These are phyloP conservation scores for Penicillium simplicissimum DNA, from an alignment of 495 filamentous ascomycete genomes.

Conservation along the genomic window DNA sequence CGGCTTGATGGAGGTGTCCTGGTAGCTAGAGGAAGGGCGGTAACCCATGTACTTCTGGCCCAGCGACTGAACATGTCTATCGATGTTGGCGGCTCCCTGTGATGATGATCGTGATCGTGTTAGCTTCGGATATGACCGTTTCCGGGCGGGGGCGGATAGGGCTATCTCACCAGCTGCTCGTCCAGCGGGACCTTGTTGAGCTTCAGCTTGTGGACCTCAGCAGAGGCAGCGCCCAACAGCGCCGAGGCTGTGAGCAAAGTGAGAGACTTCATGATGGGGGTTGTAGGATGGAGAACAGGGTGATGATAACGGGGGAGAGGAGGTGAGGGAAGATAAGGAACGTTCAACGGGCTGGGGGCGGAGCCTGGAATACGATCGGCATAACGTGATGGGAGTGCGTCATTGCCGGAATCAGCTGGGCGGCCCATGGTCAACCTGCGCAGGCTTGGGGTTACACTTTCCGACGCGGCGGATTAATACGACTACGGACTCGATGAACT, in stretches of 20 bases:
- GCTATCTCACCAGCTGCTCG: slow-evolving; percentile 77
- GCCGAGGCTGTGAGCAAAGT: slow-evolving; percentile 71
- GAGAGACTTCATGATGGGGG: slow-evolving; percentile 74
- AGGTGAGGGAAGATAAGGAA: slow-evolving; percentile 26
- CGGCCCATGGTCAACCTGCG: slow-evolving; percentile 7
- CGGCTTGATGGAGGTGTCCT: slow-evolving; percentile 65
- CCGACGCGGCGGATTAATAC: no score
- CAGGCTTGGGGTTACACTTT: slow-evolving; percentile 16
- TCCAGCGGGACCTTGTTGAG: slow-evolving; percentile 92
- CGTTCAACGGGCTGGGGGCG: slow-evolving; percentile 25
- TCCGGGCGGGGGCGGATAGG: not conserved
- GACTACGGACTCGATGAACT: no score
- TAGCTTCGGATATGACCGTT: slow-evolving; percentile 12
- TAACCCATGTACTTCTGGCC: slow-evolving; percentile 86
- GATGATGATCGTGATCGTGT: slow-evolving; percentile 10
- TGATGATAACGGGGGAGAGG: slow-evolving; percentile 20
- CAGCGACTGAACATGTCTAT: slow-evolving; percentile 75
- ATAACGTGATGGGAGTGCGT: slow-evolving; percentile 33
- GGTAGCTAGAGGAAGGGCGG: slow-evolving; percentile 75
- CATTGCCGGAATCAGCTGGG: slow-evolving; percentile 27
- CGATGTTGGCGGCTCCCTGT: slow-evolving; percentile 75
- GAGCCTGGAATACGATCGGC: slow-evolving; percentile 27
- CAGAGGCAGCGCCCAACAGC: slow-evolving; percentile 81
- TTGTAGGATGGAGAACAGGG: slow-evolving; percentile 22
- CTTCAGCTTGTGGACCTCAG: slow-evolving; percentile 89